Conservation (phyloP, 345 rosid species). For the Tarenaya hassleriana region DNA sequence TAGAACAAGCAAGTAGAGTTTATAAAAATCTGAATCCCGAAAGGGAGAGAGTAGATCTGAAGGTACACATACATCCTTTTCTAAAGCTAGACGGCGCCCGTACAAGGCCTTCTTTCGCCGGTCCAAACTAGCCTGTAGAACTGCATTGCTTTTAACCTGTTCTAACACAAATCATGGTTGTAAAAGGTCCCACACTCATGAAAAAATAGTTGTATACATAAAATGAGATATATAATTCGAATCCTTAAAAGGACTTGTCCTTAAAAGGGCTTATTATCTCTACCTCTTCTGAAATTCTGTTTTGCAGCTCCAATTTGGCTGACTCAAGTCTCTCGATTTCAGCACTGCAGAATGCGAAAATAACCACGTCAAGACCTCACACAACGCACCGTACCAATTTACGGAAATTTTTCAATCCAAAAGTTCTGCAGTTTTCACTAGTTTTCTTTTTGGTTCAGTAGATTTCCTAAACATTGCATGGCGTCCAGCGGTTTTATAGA, state of each 20-base stretch:
- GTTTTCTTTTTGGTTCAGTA: background rate
- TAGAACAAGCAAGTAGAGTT: background rate
- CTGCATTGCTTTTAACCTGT: conserved; percentile 59
- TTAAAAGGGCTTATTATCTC: no score
- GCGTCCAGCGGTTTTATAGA: conserved; percentile 3
- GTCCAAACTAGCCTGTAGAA: conserved; percentile 54
- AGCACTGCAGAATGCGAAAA: conserved; percentile 34
- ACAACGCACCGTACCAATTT: conserved; percentile 1
- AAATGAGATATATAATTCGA: conserved; percentile 6
- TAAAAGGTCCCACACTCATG: conserved; percentile 8
- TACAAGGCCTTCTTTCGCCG: conserved; percentile 56
- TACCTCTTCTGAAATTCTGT: conserved; percentile 68
- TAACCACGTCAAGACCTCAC: conserved; percentile 6
- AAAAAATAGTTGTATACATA: conserved; percentile 6
- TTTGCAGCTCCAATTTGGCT: conserved; percentile 52
- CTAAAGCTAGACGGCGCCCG: conserved; percentile 62
- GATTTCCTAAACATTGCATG: background rate
- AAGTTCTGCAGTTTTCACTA: conserved; percentile 3
- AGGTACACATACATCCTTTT: conserved; percentile 56
- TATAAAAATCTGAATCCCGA: background rate
- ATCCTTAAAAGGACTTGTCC: conserved; percentile 15
- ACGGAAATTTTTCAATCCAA: conserved; percentile 3
- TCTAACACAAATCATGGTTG: conserved; percentile 8
- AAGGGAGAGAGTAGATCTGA: background rate
- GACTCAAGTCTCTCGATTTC: conserved; percentile 71